Evolutionary conservation across 73 alveolate genomes (phyloP), one percentile per base, ranked within the genome.

Genomic region (Durusdinium trenchii): DNA sequence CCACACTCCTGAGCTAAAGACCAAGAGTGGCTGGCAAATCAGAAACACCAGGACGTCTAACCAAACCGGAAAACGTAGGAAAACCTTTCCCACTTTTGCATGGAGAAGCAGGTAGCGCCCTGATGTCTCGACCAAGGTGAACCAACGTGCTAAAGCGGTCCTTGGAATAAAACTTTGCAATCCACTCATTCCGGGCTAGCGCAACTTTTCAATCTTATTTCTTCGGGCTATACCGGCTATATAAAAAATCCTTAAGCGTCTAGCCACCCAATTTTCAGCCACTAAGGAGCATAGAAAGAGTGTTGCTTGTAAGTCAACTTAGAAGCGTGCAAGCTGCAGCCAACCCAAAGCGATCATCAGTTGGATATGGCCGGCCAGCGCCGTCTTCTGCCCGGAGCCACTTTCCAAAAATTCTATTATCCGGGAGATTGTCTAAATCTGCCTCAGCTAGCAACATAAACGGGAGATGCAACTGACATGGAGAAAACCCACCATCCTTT

Each of bases 61-160:
- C 1, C 1, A 60, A 60, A 23, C 18, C 18, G n/a, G 30, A 32
- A 60, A 60, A 23, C 1, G 4, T 23, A 57, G 12, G 30, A 60
- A 60, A 60, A 60, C 73, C 30, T 2, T 12, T 57, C 69, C 12
- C 73, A 60, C 73, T 23, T 0, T 57, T n/a, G 16, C 32, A 36
- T 6, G 28, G 5, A 73, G 84, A 18, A 35, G 51, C 84, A 73
- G 36, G 84, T 73, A 73, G 9, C 84, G 84, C 52, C 84, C 84
- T 36, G 35, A 36, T 30, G 52, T 73, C 28, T 73, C 84, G 28
- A 47, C 35, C 51, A 73, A 40, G 51, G 35, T 73, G 84, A 73
- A 73, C 84, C 84, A 73, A 16, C 84, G 84, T n/a, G 84, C 84
- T 20, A 73, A 36, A 23, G 84, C 35, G 9, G 35, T 73, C 84